Evolutionary conservation across 176 grass and related monocot genomes (phyloP), one percentile per base, ranked within the genome.

Genomic region (bread wheat (Triticum aestivum)): DNA sequence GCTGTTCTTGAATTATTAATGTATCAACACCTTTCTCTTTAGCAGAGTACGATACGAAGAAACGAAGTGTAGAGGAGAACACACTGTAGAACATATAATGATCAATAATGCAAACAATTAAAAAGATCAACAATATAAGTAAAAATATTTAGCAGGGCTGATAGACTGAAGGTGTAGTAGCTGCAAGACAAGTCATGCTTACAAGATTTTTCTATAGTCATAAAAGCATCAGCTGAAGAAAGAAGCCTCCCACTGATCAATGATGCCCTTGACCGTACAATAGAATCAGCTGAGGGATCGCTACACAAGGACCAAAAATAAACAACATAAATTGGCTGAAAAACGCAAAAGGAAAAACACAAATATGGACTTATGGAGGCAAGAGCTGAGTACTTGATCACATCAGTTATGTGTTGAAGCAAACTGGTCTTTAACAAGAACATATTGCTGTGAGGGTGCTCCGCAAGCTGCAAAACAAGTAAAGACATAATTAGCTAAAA

Each of bases 211-310:
- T 95, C 88, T 64, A 91, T 73, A 39, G 79, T 61, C 14, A 26
- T 32, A 38, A 92, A 92, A 74, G 91, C 86, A 76, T 95, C 91
- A 39, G 82, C 75, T 91, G 84, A 95, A 75, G 90, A 92, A 80
- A 98, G 90, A 87, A 98, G 90, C 87, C 96, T 94, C 64, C 93
- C 96, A 73, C 96, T 91, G 77, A 94, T 87, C 75, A 98, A 91
- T 66, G 84, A 85, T 82, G 93, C 93, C 80, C 96, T 92, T 82
- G 96, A 95, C 82, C 82, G 86, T 85, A 95, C 84, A 88, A 95
- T 61, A 73, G 96, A 85, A 89, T 95, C 91, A 26, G 88, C 35
- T 35, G 90, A 92, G 75, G 89, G 86, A 88, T 95, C 89, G 21
- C 96, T 98, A 68, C 20, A 88, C n/a, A 83, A 44, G 11, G 11